Base-by-base conservation (phyloP, 2,329 filamentous ascomycete genomes). In the Pseudocercospora crystallina region DNA sequence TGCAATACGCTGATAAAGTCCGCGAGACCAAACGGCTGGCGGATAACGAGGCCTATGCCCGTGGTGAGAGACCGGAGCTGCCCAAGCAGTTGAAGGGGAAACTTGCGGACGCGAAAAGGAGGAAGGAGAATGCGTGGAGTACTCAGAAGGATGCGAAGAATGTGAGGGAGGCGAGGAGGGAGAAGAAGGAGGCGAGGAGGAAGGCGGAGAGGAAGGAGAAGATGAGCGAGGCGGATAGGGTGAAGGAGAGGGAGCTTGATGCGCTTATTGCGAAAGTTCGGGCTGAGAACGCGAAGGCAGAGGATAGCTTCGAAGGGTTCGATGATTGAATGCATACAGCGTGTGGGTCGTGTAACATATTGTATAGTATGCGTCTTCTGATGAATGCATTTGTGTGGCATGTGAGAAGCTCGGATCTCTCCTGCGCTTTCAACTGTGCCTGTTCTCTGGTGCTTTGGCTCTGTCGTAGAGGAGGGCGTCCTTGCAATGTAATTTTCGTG, bases 1-100 rank as follows among this genome's bases (percentile, higher is more conserved):
- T 72, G 15, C 65, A 66, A 1, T 78, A 76, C 59, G 73, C 72
- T 20, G 75, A 79, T 53, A 74, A 73, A 54, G 53, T 62, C 26
- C 65, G 73, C 2, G 76, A 78, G 61, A 62, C 67, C 46, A 69
- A 70, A 40, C 66, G 76, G 9, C 60, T 64, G n/a, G 69, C 66
- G 30, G 69, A 72, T 12, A 50, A 64, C n/a, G 61, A 48, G 8
- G 62, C 65, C 15, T 47, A 54, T 9, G 59, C 61, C 8, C 56
- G 62, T 5, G 65, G 66, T 5, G 62, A 64, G 49, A 51, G 52
- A 14, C 57, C 57, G 11, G 45, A 54, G 20, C 38, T 60, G 2
- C 54, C 57, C 13, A 57, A 56, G 12, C 57, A 61, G n/a, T 58
- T 60, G 36, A 69, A 69, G 52, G 64, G 62, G 1, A 62, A 61